These are phyloP conservation scores for Jasminum sambac DNA, from an alignment of 257 asterid species.

Conservation along the genomic window DNA sequence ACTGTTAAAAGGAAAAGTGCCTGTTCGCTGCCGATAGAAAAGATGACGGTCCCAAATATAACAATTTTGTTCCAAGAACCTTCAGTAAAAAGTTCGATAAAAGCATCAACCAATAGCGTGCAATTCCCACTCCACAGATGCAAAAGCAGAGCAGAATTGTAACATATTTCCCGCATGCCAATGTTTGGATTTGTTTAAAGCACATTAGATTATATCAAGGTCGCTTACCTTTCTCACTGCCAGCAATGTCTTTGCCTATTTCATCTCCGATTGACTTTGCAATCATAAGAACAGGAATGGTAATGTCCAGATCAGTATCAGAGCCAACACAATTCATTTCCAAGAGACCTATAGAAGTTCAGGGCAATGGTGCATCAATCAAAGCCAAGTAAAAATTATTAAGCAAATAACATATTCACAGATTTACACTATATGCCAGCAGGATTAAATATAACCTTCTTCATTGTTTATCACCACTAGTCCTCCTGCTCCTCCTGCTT, in stretches of 20 bases:
- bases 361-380: conserved; percentile 28
- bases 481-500: conserved; percentile 81
- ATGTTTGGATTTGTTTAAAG: conserved; percentile 15
- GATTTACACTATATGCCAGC: conserved; percentile 26
- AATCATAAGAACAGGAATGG: conserved; percentile 75
- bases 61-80: conserved; percentile 13
- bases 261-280: conserved; percentile 78
- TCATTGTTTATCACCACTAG: conserved; percentile 71
- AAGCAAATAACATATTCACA: conserved; percentile 16
- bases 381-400: conserved; percentile 17
- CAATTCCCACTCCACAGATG: neutral
- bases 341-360: conserved; percentile 55
- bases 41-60: conserved; percentile 3
- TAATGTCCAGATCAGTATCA: conserved; percentile 50
- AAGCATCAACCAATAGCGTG: neutral
- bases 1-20: neutral
- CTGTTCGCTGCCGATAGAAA: conserved; percentile 12
- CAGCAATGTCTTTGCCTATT: conserved; percentile 54
- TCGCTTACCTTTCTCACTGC: conserved; percentile 55
- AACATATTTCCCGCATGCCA: conserved; percentile 14
- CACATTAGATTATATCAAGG: conserved; percentile 23
- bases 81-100: conserved; percentile 13
- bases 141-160: conserved; percentile 15
- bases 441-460: conserved; percentile 57
- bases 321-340: conserved; percentile 82